Conservation (phyloP, 1,284 basidiomycete species). For the Ganoderma sinense region DNA sequence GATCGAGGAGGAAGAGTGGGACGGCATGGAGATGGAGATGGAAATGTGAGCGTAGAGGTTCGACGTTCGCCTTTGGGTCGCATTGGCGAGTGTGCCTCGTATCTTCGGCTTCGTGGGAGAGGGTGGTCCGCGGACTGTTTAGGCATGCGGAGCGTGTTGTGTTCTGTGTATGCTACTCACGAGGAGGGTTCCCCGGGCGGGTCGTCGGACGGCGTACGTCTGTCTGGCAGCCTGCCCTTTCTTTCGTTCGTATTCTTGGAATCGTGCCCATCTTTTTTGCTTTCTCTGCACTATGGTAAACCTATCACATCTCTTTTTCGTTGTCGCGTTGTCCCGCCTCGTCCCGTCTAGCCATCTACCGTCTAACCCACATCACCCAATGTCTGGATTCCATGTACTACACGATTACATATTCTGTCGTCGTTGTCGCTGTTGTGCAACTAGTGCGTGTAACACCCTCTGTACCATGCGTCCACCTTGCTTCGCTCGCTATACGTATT, state of each 20-base stretch:
- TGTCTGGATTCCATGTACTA: background rate
- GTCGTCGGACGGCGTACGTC: background rate
- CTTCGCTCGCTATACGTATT: slow-evolving; percentile 7
- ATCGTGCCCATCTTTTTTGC: background rate
- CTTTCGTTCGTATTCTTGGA: background rate
- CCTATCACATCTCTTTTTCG: background rate
- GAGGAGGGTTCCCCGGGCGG: background rate
- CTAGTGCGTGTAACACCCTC: slow-evolving; percentile 5
- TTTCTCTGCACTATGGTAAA: background rate
- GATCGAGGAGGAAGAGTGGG: slow-evolving; percentile 50
- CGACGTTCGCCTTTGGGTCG: background rate
- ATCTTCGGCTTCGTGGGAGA: background rate
- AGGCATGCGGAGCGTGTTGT: background rate
- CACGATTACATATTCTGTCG: background rate
- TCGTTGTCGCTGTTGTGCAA: slow-evolving; percentile 7
- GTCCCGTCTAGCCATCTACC: background rate
- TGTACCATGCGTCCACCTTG: background rate
- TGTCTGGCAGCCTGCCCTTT: background rate
- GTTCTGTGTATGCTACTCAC: slow-evolving; percentile 5
- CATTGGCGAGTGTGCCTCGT: background rate
- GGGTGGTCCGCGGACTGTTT: slow-evolving; percentile 1
- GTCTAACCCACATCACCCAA: background rate
- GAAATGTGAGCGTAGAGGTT: slow-evolving; percentile 37
- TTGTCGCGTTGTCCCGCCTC: background rate
- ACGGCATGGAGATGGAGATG: slow-evolving; percentile 50